Conservation (phyloP, 768 basidiomycete species). For the Panellus pusillus region DNA sequence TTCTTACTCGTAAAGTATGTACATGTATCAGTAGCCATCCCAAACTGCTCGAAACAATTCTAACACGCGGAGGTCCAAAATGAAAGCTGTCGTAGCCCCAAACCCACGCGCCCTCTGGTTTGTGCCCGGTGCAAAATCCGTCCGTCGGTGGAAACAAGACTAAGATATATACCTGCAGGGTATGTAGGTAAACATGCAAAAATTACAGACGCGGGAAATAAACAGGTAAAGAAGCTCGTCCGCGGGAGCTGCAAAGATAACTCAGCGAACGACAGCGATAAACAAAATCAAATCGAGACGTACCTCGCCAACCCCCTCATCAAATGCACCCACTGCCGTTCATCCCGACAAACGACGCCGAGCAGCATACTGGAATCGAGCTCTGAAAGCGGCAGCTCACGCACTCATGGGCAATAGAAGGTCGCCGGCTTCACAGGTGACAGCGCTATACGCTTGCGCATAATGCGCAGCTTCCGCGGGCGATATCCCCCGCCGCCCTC, state of each 20-base stretch:
- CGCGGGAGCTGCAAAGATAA: conserved; percentile 46
- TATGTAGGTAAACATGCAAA: no score
- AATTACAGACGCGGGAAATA: not conserved
- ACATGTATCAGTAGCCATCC: no score
- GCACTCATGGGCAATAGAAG: conserved; percentile 94
- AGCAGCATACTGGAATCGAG: conserved; percentile 72
- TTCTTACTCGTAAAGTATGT: no score
- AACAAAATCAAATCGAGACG: not conserved
- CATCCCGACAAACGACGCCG: conserved; percentile 83
- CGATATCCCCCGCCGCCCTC: conserved; percentile 23
- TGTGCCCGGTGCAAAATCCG: no score
- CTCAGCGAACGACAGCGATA: not conserved
- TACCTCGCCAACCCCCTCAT: conserved; percentile 69
- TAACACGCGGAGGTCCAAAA: no score
- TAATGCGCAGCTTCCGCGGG: conserved; percentile 62
- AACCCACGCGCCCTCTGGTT: no score
- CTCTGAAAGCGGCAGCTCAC: conserved; percentile 88
- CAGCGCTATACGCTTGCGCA: conserved; percentile 70
- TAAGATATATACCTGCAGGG: no score
- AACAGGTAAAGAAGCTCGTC: conserved; percentile 54
- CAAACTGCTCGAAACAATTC: no score
- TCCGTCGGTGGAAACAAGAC: no score
- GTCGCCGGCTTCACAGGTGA: conserved; percentile 67
- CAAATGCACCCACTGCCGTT: conserved; percentile 87
- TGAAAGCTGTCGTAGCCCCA: no score